Conservation (phyloP, 768 basidiomycete genomes). For the Auriscalpium microsporum region DNA sequence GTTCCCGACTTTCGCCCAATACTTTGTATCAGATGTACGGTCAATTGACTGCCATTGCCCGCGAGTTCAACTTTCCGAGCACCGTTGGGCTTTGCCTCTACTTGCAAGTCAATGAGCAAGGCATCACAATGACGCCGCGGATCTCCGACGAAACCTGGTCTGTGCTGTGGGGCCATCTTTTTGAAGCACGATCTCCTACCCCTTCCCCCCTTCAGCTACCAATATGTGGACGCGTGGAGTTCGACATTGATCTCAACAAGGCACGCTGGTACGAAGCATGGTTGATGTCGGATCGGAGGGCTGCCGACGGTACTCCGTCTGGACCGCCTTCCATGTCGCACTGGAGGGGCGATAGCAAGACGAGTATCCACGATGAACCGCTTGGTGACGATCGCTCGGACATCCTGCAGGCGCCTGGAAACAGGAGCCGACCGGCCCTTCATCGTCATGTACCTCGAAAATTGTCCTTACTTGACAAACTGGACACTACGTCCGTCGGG, state of each 20-base stretch:
- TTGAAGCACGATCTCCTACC: constrained; percentile 32
- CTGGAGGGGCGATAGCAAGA: constrained; percentile 46
- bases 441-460: constrained; percentile 53
- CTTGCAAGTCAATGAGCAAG: constrained; percentile 52
- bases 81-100: constrained; percentile 74
- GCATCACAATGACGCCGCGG: constrained; percentile 51
- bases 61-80: constrained; percentile 77
- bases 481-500: constrained; percentile 34
- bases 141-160: constrained; percentile 76
- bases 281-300: constrained; percentile 38
- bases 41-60: constrained; percentile 70
- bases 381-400: constrained; percentile 28
- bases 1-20: not conserved
- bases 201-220: constrained; percentile 35
- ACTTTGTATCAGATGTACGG: constrained; percentile 50
- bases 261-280: constrained; percentile 78
- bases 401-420: not conserved
- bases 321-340: constrained; percentile 41
- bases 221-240: constrained; percentile 75
- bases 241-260: constrained; percentile 70
- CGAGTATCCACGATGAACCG: constrained; percentile 34
- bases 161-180: constrained; percentile 56
- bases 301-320: constrained; percentile 33
- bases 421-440: constrained; percentile 23
- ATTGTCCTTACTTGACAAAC: constrained; percentile 60